phyloP scores from a whole-genome alignment of 441 rosid species.

The Gossypium schwendimanii region DNA sequence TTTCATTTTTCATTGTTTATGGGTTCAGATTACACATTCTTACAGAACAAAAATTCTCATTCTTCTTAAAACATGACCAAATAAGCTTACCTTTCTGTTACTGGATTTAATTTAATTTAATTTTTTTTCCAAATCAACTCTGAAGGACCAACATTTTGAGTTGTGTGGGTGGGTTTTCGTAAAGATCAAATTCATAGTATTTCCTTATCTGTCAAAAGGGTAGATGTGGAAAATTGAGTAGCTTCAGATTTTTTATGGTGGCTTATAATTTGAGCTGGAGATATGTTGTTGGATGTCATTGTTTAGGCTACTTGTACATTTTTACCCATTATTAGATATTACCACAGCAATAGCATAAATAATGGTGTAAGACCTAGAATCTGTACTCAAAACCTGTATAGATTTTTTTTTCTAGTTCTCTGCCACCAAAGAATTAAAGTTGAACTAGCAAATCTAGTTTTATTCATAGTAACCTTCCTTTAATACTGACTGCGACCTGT shows the following conservation, averaged over 20 bases:
- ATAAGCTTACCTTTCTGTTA: not conserved
- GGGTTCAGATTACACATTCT: not conserved
- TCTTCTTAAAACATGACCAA: not conserved
- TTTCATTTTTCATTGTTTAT: not conserved
- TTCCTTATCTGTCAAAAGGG: not conserved
- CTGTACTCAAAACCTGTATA: not conserved
- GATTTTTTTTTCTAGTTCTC: too few species aligned
- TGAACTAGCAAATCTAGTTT: not conserved
- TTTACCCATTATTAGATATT: not conserved
- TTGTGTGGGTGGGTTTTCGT: too few species aligned
- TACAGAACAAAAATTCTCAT: not conserved
- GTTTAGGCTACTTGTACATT: not conserved
- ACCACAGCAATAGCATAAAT: too few species aligned
- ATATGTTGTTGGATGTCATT: not conserved
- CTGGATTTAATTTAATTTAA: too few species aligned
- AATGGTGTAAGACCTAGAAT: not conserved
- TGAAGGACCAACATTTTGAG: too few species aligned
- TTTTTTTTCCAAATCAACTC: too few species aligned
- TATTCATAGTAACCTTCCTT: not conserved
- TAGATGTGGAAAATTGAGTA: not conserved
- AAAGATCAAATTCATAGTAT: not conserved
- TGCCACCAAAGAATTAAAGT: not conserved
- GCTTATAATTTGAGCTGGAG: not conserved
- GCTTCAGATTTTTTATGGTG: not conserved
- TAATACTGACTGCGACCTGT: not conserved